A percentile compares a stretch with the other conserved stretches of the same genome.
Evolutionary conservation across 805 yeast genomes (phyloP).

Genomic region (Saccharomycopsis amapae): DNA sequence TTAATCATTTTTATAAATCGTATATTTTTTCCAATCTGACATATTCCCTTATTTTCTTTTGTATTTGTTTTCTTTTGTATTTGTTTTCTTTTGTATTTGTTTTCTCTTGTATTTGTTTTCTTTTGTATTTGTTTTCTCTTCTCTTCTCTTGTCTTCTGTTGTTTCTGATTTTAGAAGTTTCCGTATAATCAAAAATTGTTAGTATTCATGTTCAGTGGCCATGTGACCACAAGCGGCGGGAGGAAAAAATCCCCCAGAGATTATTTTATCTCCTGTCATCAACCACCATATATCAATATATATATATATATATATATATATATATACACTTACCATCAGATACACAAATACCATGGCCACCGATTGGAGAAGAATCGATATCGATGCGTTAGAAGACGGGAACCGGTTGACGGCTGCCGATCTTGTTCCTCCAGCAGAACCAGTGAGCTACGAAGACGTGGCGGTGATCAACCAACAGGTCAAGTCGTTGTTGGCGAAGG

Average conservation of each 20-base stretch:
- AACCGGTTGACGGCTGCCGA: conserved; percentile 58
- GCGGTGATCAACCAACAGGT: conserved; percentile 48
- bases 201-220: too few species aligned
- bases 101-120: background rate
- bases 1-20: background rate
- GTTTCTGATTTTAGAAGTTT: too few species aligned
- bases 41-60: background rate
- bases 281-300: background rate
- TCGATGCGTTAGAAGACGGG: conserved; percentile 86
- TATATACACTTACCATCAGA: too few species aligned
- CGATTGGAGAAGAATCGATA: conserved; percentile 92
- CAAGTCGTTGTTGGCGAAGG: conserved; percentile 59
- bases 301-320: too few species aligned
- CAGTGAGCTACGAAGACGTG: conserved; percentile 47
- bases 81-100: background rate
- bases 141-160: too few species aligned
- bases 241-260: too few species aligned
- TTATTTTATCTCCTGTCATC: too few species aligned
- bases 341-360: conserved; percentile 8
- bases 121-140: conserved; percentile 22
- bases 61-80: background rate
- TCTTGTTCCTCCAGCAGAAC: conserved; percentile 48
- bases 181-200: too few species aligned
- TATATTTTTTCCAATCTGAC: background rate
- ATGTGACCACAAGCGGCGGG: too few species aligned